Evolutionary conservation across 345 rosid genomes (phyloP).

Genomic region (Punica granatum): DNA sequence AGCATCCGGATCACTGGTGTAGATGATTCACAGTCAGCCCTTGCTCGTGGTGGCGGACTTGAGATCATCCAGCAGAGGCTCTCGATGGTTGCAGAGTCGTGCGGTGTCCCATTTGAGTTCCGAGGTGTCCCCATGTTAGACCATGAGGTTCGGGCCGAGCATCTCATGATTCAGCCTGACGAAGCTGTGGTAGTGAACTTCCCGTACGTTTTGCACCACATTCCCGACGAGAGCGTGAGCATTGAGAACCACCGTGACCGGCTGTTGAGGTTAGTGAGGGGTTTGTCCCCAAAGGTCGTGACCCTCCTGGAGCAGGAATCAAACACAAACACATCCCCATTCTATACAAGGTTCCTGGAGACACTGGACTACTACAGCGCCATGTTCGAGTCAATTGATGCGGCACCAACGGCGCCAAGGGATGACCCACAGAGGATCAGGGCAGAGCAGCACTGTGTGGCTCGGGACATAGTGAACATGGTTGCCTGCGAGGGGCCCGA

Average conservation of each 20-base stretch:
- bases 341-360: constrained; percentile 11
- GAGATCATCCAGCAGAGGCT: constrained; percentile 56
- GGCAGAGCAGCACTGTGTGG: constrained; percentile 50
- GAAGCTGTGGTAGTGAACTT: constrained; percentile 79
- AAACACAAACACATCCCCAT: constrained; percentile 18
- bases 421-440: constrained; percentile 19
- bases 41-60: constrained; percentile 92
- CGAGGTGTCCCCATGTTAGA: constrained; percentile 70
- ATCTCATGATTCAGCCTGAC: constrained; percentile 51
- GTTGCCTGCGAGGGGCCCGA: constrained; percentile 38
- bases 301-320: constrained; percentile 20
- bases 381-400: constrained; percentile 20
- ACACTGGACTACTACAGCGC: constrained; percentile 14
- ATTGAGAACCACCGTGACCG: constrained; percentile 70
- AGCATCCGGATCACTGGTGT: constrained; percentile 70
- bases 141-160: constrained; percentile 48
- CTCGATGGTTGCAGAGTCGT: constrained; percentile 33
- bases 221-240: constrained; percentile 97
- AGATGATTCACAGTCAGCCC: constrained; percentile 82
- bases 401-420: background rate
- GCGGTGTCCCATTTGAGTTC: constrained; percentile 71
- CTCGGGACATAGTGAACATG: constrained; percentile 49
- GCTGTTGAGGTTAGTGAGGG: constrained; percentile 67
- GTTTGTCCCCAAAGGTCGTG: constrained; percentile 42
- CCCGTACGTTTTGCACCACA: constrained; percentile 85